These are phyloP conservation scores for Thielaviopsis euricoi DNA, from an alignment of 2,329 filamentous ascomycete species.

Conservation along the genomic window DNA sequence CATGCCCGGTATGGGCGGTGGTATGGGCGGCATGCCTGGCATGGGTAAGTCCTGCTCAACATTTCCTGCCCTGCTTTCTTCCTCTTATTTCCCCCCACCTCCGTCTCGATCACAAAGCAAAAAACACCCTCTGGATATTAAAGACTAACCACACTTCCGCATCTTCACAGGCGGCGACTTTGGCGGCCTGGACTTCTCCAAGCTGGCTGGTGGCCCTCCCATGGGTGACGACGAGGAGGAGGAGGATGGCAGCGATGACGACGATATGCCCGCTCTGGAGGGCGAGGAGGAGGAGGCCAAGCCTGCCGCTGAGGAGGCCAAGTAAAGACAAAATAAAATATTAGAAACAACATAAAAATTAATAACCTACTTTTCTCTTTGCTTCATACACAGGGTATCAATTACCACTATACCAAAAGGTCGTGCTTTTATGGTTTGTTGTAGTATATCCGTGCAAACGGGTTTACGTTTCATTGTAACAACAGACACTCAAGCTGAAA, in stretches of 20 bases:
- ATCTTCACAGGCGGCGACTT: slow-evolving; percentile 40
- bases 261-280: slow-evolving; percentile 70
- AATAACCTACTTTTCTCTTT: background rate
- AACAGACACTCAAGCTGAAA: no score
- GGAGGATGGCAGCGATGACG: slow-evolving; percentile 43
- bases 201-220: slow-evolving; percentile 50
- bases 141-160: background rate
- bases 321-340: slow-evolving; percentile 4
- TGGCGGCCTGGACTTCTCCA: slow-evolving; percentile 84
- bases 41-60: slow-evolving; percentile 20
- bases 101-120: no score
- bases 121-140: background rate
- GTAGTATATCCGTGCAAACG: no score
- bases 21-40: slow-evolving; percentile 21
- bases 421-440: no score
- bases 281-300: slow-evolving; percentile 32
- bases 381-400: background rate
- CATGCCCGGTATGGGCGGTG: slow-evolving; percentile 37
- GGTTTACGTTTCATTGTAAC: no score
- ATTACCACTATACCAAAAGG: no score
- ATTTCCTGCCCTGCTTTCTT: background rate
- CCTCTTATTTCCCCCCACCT: no score
- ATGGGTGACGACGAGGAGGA: slow-evolving; percentile 25
- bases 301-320: slow-evolving; percentile 6
- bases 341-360: slow-evolving; percentile 1